Evolutionary conservation across 2,329 filamentous ascomycete species (phyloP), one percentile per base, ranked within the genome.

Genomic region (Fusarium sp.): DNA sequence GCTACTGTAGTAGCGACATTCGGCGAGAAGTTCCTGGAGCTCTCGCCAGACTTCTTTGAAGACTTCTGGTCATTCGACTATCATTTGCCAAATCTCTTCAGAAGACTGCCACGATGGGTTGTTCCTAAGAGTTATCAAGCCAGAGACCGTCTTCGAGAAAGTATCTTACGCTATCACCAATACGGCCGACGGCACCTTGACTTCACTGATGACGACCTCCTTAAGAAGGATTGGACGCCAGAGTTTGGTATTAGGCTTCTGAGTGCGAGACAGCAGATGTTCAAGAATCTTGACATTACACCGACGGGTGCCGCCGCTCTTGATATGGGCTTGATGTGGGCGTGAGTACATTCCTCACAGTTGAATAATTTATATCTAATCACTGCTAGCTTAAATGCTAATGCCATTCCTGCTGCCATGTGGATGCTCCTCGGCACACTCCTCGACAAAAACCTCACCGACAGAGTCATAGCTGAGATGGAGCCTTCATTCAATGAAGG

Each of bases 161-260:
- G 62, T 13, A 15, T 72, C 1, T 12, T 70, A 3, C 47, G 56
- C 4, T 72, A 65, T 12, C 70, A 72, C 4, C 34, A 67, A 2
- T 61, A 67, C 6, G 66, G 62, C 1, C 44, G 40, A 1, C 12
- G 58, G 11, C 13, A 45, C 0, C 51, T 70, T 12, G 59, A 71
- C 13, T 61, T 65, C 16, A 20, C 5, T 0, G 52, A 67, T 4
- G 36, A 65, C 12, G 37, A 60, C 0, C 12, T 62, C 0, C 37
- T 72, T 7, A 61, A 55, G 6, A 57, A 53, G 1, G 64, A 74
- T 1, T 75, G 73, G 73, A 75, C 72, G 1, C 31, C 65, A 0
- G 58, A 71, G 42, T 75, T 65, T 40, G 73, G 72, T 1, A 57
- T 70, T 1, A 77, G 62, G 13, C 34, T 78, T 5, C 73, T 79